These are phyloP conservation scores for Epichloe sylvatica DNA, from an alignment of 2,329 filamentous ascomycete genomes.

Conservation along the genomic window DNA sequence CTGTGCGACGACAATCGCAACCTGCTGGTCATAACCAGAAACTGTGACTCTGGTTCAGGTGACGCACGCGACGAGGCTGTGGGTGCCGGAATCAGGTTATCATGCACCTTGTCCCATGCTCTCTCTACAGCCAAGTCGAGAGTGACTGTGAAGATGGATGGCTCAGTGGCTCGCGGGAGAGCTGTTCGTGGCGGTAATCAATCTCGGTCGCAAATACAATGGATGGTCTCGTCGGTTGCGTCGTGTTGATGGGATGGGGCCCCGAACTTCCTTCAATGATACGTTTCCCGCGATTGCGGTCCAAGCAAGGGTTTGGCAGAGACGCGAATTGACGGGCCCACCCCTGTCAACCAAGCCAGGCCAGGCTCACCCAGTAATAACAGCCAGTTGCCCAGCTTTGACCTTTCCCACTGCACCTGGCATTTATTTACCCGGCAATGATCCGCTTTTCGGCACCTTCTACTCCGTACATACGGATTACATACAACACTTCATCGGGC, in stretches of 20 bases:
- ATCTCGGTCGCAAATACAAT: background rate
- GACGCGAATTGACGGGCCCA: slow-evolving; percentile 3
- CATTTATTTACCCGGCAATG: slow-evolving; percentile 3
- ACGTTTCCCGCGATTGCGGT: background rate
- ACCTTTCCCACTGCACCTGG: background rate
- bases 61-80: slow-evolving; percentile 1
- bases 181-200: background rate
- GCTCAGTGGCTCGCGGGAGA: background rate
- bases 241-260: background rate
- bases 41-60: background rate
- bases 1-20: background rate
- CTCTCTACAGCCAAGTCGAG: background rate
- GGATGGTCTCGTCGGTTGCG: background rate
- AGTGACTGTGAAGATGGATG: background rate
- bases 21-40: background rate
- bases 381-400: background rate
- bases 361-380: background rate
- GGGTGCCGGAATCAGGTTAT: slow-evolving; percentile 1
- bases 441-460: background rate
- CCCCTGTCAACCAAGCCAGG: background rate
- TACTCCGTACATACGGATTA: background rate
- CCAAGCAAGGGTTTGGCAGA: slow-evolving; percentile 5
- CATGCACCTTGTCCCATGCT: slow-evolving; percentile 3
- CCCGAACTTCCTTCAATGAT: background rate
- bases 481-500: background rate